These are phyloP conservation scores for Lathyrus oleraceus DNA, from an alignment of 306 rosid genomes.

Conservation along the genomic window DNA sequence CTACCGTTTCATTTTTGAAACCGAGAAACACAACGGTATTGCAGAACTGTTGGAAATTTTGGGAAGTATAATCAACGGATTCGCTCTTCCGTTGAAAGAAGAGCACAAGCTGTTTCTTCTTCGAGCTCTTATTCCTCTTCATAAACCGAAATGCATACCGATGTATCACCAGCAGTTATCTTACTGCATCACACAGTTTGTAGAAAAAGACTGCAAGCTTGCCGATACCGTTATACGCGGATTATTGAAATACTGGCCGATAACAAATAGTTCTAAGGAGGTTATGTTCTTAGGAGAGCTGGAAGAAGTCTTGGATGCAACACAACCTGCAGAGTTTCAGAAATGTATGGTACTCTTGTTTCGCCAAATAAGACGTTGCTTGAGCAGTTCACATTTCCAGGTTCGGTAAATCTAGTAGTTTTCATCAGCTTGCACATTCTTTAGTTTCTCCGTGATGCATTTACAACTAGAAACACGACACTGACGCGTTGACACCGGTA, in stretches of 20 bases:
- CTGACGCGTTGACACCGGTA: too few relatives aligned
- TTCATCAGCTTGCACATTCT: conserved; percentile 29
- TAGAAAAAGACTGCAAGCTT: conserved; percentile 97
- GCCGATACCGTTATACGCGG: conserved; percentile 95
- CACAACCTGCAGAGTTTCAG: conserved; percentile 92
- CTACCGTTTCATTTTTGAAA: conserved; percentile 85
- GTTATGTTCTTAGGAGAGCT: conserved; percentile 97
- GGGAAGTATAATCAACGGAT: conserved; percentile 98
- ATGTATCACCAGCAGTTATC: conserved; percentile 96
- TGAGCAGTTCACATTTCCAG: conserved; percentile 98
- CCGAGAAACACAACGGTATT: conserved; percentile 97
- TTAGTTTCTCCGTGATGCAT: conserved; percentile 19
- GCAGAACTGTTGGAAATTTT: conserved; percentile 89
- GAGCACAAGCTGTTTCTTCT: conserved; percentile 97
- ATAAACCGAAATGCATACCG: conserved; percentile 88
- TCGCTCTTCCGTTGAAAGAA: conserved; percentile 94
- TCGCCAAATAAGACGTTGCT: conserved; percentile 75
- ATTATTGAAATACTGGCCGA: conserved; percentile 90
- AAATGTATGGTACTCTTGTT: conserved; percentile 88
- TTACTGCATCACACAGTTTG: conserved; percentile 90
- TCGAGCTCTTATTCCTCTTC: conserved; percentile 94
- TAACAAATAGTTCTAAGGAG: conserved; percentile 96
- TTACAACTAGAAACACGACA: background rate
- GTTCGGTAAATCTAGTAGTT: conserved; percentile 47
- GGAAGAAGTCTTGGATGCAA: conserved; percentile 95